Conservation (phyloP, 768 basidiomycete species). For the Tremella mesenterica region DNA sequence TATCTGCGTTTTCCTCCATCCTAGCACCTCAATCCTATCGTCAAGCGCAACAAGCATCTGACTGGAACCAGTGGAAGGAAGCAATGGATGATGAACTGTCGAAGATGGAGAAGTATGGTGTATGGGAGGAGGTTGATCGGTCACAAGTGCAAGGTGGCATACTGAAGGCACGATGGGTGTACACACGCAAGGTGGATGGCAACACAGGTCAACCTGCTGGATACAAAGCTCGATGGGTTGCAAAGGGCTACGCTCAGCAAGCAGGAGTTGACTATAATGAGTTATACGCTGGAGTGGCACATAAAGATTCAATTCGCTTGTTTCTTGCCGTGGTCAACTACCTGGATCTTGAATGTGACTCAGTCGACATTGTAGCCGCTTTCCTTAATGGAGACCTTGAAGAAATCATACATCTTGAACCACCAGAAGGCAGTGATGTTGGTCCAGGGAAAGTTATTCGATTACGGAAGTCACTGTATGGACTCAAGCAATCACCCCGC, state of each 20-base stretch:
- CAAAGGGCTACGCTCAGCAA: slow-evolving; percentile 48
- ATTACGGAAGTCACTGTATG: too few species aligned
- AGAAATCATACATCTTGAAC: too few species aligned
- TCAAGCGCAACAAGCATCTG: too few species aligned
- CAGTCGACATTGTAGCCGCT: too few species aligned
- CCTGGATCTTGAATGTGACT: too few species aligned
- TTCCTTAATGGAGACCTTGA: too few species aligned
- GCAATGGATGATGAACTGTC: too few species aligned
- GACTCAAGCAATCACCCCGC: too few species aligned
- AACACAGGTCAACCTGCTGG: slow-evolving; percentile 26
- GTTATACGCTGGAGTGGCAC: slow-evolving; percentile 44
- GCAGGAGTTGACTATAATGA: slow-evolving; percentile 48
- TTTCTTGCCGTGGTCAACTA: slow-evolving; percentile 15
- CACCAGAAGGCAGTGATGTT: too few species aligned
- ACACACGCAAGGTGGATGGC: slow-evolving; percentile 28
- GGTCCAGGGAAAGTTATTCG: too few species aligned
- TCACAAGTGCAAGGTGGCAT: background rate
- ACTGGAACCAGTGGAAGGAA: too few species aligned
- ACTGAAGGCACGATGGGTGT: slow-evolving; percentile 42
- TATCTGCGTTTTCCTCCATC: background rate
- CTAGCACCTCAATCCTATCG: background rate
- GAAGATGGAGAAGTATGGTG: too few species aligned
- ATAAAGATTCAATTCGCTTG: slow-evolving; percentile 11
- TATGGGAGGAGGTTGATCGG: slow-evolving; percentile 2
- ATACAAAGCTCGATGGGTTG: slow-evolving; percentile 40